Percentiles rank a stretch among this genome's conserved stretches.
phyloP scores from a whole-genome alignment of 2,329 filamentous ascomycete genomes.

The Basipetospora chlamydospora region DNA sequence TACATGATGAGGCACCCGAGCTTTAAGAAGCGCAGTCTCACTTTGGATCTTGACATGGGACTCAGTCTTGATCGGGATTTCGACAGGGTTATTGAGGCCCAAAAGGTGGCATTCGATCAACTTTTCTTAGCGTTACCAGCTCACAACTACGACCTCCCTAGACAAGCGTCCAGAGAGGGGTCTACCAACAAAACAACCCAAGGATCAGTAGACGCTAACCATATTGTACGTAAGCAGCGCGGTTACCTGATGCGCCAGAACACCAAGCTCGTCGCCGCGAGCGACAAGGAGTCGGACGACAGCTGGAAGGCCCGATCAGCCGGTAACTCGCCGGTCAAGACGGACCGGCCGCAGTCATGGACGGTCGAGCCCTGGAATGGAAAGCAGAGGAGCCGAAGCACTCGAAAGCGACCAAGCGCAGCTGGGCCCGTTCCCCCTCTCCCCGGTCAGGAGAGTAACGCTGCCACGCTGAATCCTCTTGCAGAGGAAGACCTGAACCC shows the following conservation, averaged over 20 bases:
- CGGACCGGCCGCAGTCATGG: constrained; percentile 78
- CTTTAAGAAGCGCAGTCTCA: constrained; percentile 70
- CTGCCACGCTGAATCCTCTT: constrained; percentile 48
- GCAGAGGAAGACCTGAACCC: constrained; percentile 51
- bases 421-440: constrained; percentile 61
- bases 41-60: constrained; percentile 66
- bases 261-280: constrained; percentile 92
- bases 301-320: constrained; percentile 41
- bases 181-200: too few species aligned
- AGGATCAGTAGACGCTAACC: too few species aligned
- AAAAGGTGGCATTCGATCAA: constrained; percentile 66
- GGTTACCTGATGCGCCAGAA: constrained; percentile 98
- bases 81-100: constrained; percentile 83
- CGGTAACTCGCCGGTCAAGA: constrained; percentile 57
- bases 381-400: constrained; percentile 51
- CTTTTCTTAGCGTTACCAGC: constrained; percentile 6
- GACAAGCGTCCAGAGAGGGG: constrained; percentile 36
- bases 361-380: constrained; percentile 95
- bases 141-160: constrained; percentile 15
- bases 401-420: constrained; percentile 37
- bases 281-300: constrained; percentile 52
- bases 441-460: constrained; percentile 77
- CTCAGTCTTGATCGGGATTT: constrained; percentile 86
- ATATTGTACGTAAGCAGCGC: constrained; percentile 57
- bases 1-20: constrained; percentile 51